Conservation (phyloP, 169 alveolate species). For the Plasmodium sp. region DNA sequence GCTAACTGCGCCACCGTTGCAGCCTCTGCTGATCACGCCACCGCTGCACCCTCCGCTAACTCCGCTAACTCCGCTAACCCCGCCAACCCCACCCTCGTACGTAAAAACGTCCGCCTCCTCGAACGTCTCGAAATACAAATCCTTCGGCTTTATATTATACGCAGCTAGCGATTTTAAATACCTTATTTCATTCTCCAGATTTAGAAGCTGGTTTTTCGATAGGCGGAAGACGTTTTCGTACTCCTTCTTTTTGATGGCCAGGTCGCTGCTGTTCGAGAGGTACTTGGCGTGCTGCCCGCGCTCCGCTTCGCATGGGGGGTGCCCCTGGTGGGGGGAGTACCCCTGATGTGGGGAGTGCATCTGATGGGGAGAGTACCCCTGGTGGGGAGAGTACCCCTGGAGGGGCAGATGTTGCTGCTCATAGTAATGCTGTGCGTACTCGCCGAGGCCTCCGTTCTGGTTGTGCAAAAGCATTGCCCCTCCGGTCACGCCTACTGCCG, state of each 20-base stretch:
- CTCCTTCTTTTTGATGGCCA: constrained; percentile 16
- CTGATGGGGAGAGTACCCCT: not conserved
- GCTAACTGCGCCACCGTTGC: too few relatives aligned
- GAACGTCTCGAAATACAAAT: constrained; percentile 42
- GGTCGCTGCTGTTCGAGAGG: not conserved
- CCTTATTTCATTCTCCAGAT: constrained; percentile 47
- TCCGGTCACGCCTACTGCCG: not conserved
- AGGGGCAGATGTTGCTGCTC: not conserved
- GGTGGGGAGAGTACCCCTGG: not conserved
- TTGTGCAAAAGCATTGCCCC: not conserved
- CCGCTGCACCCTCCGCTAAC: too few relatives aligned
- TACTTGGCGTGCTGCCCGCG: not conserved
- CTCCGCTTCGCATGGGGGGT: not conserved
- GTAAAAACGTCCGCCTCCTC: constrained; percentile 14
- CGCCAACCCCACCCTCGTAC: not conserved
- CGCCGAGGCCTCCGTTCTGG: not conserved
- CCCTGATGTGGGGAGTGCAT: not conserved
- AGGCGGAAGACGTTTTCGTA: constrained; percentile 32
- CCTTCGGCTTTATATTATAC: constrained; percentile 19
- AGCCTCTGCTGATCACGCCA: too few relatives aligned
- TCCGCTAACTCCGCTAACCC: too few relatives aligned
- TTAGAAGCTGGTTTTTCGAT: constrained; percentile 28
- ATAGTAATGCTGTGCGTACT: not conserved
- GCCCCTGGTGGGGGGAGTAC: not conserved
- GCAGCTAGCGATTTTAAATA: constrained; percentile 32